Base-by-base conservation (phyloP, 805 yeast genomes). In the Candida berthetii region DNA sequence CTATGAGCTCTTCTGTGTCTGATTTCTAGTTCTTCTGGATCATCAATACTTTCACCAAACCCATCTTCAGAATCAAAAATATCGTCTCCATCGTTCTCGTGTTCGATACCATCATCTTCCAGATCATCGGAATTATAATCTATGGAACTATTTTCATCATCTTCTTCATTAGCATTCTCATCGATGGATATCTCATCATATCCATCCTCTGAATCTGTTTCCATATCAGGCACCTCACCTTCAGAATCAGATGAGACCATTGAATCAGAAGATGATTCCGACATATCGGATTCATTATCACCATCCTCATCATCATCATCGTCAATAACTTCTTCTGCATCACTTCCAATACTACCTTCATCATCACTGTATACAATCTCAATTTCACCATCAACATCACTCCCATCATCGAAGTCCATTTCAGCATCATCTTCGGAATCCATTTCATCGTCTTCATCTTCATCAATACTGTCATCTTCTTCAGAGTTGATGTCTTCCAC, bases 401-500 rank as follows among this genome's bases (percentile, higher is more conserved):
- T 44, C 18, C 60, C 56, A 17, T 61, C 68, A 17, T 58, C 68
- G 5, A 55, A 60, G 31, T 48, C 48, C 13, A 48, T 57, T 7
- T 53, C 36, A 28, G 56, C 55, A 15, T 53, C 66, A 15, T 52
- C 61, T 8, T 53, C 62, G 27, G 54, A 60, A 10, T 50, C 57
- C 9, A 48, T 61, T 10, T 51, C 57, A 29, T 54, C 65, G n/a
- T 53, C 59, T 18, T 54, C 62, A 41, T 54, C 56, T 8, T 68
- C 62, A 42, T 68, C 69, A 9, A 66, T 68, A 5, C 69, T 80
- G 20, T 71, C 76, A 8, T 74, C 81, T 11, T 76, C 83, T 28
- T 80, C 84, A 35, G 76, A 76, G 47, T 78, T 83, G 29, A 76
- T 72, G 39, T 82, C 93, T 28, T 74, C 85, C 32, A 85, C 81